Percentiles rank a stretch among this genome's conserved stretches.
Conservation (phyloP, 2,329 filamentous ascomycete genomes). For the Teratosphaeria pseudoeucalypti region DNA sequence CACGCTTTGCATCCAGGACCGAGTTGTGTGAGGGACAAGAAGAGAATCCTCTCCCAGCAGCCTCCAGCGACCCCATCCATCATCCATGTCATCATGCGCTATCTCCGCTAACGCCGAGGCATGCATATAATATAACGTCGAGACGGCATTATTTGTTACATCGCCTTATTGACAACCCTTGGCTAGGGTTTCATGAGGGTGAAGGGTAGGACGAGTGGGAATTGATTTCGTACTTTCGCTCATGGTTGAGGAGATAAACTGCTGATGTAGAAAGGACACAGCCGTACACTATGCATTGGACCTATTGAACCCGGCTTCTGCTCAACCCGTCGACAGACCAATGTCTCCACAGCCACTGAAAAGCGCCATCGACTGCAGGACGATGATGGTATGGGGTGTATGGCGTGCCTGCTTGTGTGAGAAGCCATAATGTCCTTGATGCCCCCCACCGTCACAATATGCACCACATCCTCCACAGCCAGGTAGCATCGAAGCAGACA, state of each 20-base stretch:
- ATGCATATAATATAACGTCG: neutral
- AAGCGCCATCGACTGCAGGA: neutral
- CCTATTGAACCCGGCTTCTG: neutral
- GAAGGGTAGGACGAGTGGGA: too few relatives aligned
- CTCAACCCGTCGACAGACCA: neutral
- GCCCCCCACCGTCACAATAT: neutral
- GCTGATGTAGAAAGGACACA: too few relatives aligned
- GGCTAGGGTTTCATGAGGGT: too few relatives aligned
- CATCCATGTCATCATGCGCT: neutral
- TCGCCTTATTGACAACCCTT: too few relatives aligned
- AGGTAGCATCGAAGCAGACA: neutral
- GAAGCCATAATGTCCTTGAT: neutral
- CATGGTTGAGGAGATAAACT: too few relatives aligned
- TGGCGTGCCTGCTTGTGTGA: neutral
- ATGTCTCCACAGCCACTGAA: neutral
- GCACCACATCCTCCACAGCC: neutral
- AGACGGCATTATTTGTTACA: too few relatives aligned
- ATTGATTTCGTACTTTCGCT: too few relatives aligned
- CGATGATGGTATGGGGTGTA: neutral
- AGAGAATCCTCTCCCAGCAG: too few relatives aligned
- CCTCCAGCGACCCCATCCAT: neutral
- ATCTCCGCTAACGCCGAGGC: neutral
- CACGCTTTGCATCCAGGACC: slow-evolving; percentile 9
- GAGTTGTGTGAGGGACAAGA: neutral
- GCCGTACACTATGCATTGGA: too few relatives aligned